phyloP scores from a whole-genome alignment of 2,329 filamentous ascomycete species.

The Neonectria ditissima region DNA sequence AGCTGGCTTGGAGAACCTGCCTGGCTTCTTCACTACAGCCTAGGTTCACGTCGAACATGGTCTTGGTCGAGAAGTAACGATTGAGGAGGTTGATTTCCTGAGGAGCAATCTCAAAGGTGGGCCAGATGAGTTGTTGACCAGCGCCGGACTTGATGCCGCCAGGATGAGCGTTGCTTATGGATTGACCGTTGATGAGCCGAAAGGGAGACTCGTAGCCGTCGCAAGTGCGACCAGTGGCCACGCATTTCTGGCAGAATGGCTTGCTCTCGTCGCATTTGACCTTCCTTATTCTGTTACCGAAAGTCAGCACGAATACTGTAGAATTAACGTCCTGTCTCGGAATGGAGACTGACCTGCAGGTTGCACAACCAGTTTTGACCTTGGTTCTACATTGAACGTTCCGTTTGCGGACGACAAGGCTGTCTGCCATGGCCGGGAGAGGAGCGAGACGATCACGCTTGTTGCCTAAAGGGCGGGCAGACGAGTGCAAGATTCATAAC shows the following conservation, averaged over 20 bases:
- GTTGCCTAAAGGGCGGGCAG: not conserved
- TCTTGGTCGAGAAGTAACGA: constrained; percentile 57
- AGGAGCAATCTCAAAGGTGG: constrained; percentile 33
- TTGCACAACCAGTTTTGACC: constrained; percentile 57
- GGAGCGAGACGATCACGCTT: not conserved
- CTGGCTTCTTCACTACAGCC: constrained; percentile 54
- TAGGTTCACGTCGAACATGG: constrained; percentile 53
- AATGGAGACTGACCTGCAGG: constrained; percentile 54
- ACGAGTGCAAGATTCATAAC: not conserved
- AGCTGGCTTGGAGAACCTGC: constrained; percentile 53
- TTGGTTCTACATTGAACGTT: constrained; percentile 44
- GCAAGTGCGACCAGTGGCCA: constrained; percentile 55
- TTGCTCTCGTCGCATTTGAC: constrained; percentile 54
- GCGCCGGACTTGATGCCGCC: constrained; percentile 26
- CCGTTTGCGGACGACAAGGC: constrained; percentile 41
- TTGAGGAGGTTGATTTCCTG: constrained; percentile 51
- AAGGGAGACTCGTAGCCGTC: constrained; percentile 58
- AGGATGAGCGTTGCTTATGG: constrained; percentile 10
- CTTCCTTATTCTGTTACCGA: constrained; percentile 48
- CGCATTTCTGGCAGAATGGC: constrained; percentile 51
- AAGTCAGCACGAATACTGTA: constrained; percentile 28
- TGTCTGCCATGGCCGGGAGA: constrained; percentile 39
- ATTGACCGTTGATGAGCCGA: constrained; percentile 41
- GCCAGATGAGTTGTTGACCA: constrained; percentile 34
- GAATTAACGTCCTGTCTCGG: constrained; percentile 7